Evolutionary conservation across 495 filamentous ascomycete species (phyloP).

Genomic region (Penicillium argentinense): DNA sequence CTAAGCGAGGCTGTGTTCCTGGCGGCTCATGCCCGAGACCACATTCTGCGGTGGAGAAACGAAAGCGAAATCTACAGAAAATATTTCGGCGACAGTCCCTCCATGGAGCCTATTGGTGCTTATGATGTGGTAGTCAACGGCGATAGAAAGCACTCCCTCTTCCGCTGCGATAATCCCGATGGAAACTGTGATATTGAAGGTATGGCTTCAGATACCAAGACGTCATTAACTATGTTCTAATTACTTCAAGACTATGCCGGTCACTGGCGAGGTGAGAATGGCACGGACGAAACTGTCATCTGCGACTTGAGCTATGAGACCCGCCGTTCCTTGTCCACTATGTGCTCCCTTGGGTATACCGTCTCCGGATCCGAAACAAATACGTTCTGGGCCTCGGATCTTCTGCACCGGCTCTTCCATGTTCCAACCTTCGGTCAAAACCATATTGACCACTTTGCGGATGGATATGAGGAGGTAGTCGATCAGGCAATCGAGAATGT

Average conservation of each 20-base stretch:
- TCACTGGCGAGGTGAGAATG: slow-evolving; percentile 59
- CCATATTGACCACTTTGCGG: slow-evolving; percentile 55
- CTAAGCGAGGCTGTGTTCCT: slow-evolving; percentile 49
- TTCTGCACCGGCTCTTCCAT: slow-evolving; percentile 59
- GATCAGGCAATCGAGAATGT: slow-evolving; percentile 40
- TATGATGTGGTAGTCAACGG: slow-evolving; percentile 50
- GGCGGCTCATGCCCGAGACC: slow-evolving; percentile 46
- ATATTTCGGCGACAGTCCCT: slow-evolving; percentile 54
- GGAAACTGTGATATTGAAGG: slow-evolving; percentile 52
- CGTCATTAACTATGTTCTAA: background rate
- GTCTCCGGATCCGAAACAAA: slow-evolving; percentile 48
- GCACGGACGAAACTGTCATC: slow-evolving; percentile 60
- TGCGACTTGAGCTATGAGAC: slow-evolving; percentile 53
- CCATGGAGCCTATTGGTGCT: slow-evolving; percentile 51
- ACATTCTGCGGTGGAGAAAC: slow-evolving; percentile 50
- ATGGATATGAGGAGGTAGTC: slow-evolving; percentile 48
- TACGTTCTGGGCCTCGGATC: slow-evolving; percentile 56
- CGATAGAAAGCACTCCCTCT: slow-evolving; percentile 46
- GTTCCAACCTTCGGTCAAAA: slow-evolving; percentile 52
- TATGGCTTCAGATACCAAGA: slow-evolving; percentile 8
- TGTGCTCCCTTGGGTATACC: slow-evolving; percentile 55
- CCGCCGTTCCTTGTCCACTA: slow-evolving; percentile 47
- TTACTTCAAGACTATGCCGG: slow-evolving; percentile 48
- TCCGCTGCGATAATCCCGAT: slow-evolving; percentile 61
- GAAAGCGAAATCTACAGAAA: slow-evolving; percentile 52